Evolutionary conservation across 2,329 filamentous ascomycete species (phyloP), one percentile per base, ranked within the genome.

Genomic region (Cordyceps cicadae): DNA sequence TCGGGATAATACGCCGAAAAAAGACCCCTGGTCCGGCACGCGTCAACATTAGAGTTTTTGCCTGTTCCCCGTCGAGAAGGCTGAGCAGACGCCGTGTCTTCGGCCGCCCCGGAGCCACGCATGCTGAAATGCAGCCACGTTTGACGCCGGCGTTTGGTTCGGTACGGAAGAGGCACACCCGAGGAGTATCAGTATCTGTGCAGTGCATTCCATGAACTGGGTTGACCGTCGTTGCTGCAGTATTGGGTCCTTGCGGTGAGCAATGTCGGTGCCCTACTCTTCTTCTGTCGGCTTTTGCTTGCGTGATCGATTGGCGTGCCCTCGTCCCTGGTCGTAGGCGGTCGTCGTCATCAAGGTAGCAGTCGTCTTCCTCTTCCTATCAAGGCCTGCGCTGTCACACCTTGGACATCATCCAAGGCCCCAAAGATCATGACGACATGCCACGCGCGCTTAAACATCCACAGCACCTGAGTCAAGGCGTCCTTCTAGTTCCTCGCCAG

Each of bases 51-150:
- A 34, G 54, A 56, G 54, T 58, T 56, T 34, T 26, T 48, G 43
- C 41, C n/a, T 43, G 41, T 43, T 29, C 45, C 45, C 54, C 32
- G 34, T 39, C 17, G 17, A 43, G 55, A 58, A 50, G 55, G 55
- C 55, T 58, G 55, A 58, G 55, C 55, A 58, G 21, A 32, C 55
- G 55, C 55, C 55, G 46, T 58, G 34, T 34, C 55, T 46, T 58
- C 55, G 55, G 55, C 55, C 45, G 55, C 46, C 34, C 55, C 55
- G 55, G 55, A 21, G 49, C 19, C 41, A 56, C 39, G 54, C 55
- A 41, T 29, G 55, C 55, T 58, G 54, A 56, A 56, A 48, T 56
- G 54, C 54, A 56, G 54, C 54, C 54, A 56, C 54, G 21, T 43
- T 43, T 56, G 41, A 29, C 29, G 24, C 26, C 11, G 41, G 26